Evolutionary conservation across 768 basidiomycete species (phyloP).

Genomic region (Gloeophyllum trabeum): DNA sequence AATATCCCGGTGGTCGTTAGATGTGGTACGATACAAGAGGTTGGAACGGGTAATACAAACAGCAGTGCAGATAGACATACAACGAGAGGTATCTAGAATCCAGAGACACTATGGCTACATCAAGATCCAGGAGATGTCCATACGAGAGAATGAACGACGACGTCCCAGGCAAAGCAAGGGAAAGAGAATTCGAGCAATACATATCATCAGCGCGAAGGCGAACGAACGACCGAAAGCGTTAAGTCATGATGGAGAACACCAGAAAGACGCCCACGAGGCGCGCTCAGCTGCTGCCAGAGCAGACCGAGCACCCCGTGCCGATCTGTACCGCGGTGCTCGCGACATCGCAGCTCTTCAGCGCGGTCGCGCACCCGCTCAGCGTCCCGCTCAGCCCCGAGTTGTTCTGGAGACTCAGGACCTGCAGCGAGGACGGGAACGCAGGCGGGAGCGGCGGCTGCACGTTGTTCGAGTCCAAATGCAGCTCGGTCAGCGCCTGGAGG

Average conservation of each 20-base stretch:
- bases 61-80: conserved; percentile 13
- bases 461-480: conserved; percentile 27
- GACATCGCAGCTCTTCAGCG: conserved; percentile 18
- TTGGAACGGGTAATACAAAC: no score
- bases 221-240: no score
- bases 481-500: conserved; percentile 21
- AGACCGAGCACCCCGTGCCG: no score
- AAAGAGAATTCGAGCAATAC: neutral
- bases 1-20: no score
- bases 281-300: no score
- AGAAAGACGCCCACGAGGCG: no score
- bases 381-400: conserved; percentile 25
- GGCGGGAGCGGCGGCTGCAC: conserved; percentile 22
- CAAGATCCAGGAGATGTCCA: neutral
- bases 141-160: neutral
- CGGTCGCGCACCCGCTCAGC: conserved; percentile 13
- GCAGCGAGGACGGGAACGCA: conserved; percentile 22
- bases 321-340: no score
- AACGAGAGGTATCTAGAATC: conserved; percentile 7
- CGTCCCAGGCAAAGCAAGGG: neutral
- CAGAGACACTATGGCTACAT: neutral
- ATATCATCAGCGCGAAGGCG: neutral
- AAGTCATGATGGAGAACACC: no score
- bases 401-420: conserved; percentile 22
- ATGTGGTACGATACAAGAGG: no score